Conservation (phyloP, 805 yeast genomes). For the Metschnikowia noctiluminum region DNA sequence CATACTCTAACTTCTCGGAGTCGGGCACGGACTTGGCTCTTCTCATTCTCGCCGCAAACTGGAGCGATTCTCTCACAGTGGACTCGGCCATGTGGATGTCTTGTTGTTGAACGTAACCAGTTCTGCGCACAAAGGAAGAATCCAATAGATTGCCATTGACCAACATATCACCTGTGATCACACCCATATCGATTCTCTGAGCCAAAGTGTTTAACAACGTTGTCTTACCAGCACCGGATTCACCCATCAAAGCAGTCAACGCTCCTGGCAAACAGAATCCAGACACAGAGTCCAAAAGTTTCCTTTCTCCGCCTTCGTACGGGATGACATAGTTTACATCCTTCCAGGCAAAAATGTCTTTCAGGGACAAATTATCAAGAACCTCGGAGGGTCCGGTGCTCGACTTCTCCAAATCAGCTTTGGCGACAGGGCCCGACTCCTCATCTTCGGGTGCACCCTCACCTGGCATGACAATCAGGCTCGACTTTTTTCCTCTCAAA, state of each 20-base stretch:
- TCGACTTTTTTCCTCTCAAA: conserved; percentile 24
- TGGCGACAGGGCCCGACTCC: conserved; percentile 14
- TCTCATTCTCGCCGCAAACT: conserved; percentile 50
- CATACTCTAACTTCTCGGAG: conserved; percentile 47
- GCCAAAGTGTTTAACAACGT: conserved; percentile 53
- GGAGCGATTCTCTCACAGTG: conserved; percentile 52
- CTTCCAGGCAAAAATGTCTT: conserved; percentile 48
- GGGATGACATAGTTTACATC: conserved; percentile 57
- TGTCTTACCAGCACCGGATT: conserved; percentile 64
- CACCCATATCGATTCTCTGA: conserved; percentile 53
- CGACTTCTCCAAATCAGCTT: conserved; percentile 7
- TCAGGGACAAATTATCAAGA: conserved; percentile 13
- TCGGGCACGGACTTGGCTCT: conserved; percentile 40
- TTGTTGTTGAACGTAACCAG: conserved; percentile 61
- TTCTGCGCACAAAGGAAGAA: conserved; percentile 48
- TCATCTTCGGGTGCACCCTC: conserved; percentile 13
- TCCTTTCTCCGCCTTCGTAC: conserved; percentile 37
- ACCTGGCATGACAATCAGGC: conserved; percentile 15
- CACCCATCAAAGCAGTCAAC: conserved; percentile 60
- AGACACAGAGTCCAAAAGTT: conserved; percentile 31
- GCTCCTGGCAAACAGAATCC: conserved; percentile 47
- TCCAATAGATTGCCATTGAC: conserved; percentile 52
- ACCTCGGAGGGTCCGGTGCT: conserved; percentile 6
- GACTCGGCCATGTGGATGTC: conserved; percentile 50
- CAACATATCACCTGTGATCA: conserved; percentile 54